These are phyloP conservation scores for Chaetomiaceae sp. DNA, from an alignment of 2,329 filamentous ascomycete genomes.

Conservation along the genomic window DNA sequence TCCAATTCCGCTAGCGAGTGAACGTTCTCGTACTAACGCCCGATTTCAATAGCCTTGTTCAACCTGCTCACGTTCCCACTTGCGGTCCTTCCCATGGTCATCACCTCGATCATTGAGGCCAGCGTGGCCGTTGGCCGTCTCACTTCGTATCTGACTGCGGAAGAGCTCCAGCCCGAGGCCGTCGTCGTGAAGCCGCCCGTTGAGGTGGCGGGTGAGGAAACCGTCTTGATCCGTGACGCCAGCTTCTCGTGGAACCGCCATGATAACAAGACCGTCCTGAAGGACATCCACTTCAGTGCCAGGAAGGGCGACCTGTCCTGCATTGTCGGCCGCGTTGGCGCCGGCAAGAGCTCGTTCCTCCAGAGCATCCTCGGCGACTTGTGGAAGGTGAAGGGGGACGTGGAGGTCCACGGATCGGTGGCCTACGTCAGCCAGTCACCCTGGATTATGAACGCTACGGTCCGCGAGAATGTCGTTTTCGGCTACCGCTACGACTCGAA, in stretches of 20 bases:
- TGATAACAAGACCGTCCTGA: slow-evolving; percentile 62
- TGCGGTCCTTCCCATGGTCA: slow-evolving; percentile 93
- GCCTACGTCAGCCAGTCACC: slow-evolving; percentile 90
- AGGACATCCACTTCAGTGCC: slow-evolving; percentile 80
- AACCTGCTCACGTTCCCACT: slow-evolving; percentile 94
- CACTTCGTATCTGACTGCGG: slow-evolving; percentile 76
- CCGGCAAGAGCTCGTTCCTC: slow-evolving; percentile 89
- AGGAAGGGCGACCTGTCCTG: slow-evolving; percentile 92
- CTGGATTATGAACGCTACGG: slow-evolving; percentile 97
- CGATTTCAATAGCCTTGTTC: slow-evolving; percentile 64
- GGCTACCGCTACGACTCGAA: slow-evolving; percentile 88
- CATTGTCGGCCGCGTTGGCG: slow-evolving; percentile 87
- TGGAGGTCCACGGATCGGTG: slow-evolving; percentile 71
- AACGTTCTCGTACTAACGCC: not conserved
- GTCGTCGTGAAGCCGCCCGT: slow-evolving; percentile 64
- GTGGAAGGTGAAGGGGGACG: slow-evolving; percentile 80
- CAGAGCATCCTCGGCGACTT: slow-evolving; percentile 85
- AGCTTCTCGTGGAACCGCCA: slow-evolving; percentile 94
- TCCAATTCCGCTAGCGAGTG: not conserved
- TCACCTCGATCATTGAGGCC: slow-evolving; percentile 91
- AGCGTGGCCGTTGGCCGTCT: slow-evolving; percentile 85
- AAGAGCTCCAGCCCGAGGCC: slow-evolving; percentile 84
- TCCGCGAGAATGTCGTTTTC: slow-evolving; percentile 95
- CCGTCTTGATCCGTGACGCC: slow-evolving; percentile 73
- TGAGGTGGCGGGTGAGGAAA: slow-evolving; percentile 74